Evolutionary conservation across 1,284 basidiomycete species (phyloP), one percentile per base, ranked within the genome.

Genomic region (Moesziomyces globuligerus): DNA sequence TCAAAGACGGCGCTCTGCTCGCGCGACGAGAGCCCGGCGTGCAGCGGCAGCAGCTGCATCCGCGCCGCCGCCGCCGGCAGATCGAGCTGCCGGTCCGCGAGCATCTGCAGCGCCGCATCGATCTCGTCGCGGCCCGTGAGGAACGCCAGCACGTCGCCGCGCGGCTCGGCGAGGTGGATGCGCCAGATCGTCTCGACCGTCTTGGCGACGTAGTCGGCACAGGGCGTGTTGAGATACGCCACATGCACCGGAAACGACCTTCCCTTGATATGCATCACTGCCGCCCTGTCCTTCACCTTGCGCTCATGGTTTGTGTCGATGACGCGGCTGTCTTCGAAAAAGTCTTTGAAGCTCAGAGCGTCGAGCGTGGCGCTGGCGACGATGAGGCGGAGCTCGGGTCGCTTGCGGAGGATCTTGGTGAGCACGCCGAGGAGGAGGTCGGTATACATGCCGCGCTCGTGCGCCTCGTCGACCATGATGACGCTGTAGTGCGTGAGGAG

Each of bases 291-390:
- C 7, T 54, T 34, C 37, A 23, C 47, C 10, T 54, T n/a, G n/a
- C n/a, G 50, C 20, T 50, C 43, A 13, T 58, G 2, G 3, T 15
- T 36, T 29, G 3, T 34, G 18, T 28, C 40, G 23, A 41, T 47
- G 11, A 49, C 17, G 26, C 45, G 42, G n/a, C n/a, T 25, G 7
- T 83, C 83, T 42, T 84, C 83, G 50, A 98, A 98, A 83, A 94
- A 98, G 50, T 95, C 89, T 37, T 90, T 84, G 74, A 98, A 93
- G 11, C 89, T 88, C 43, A 89, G 87, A 34, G 93, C 95, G 81
- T 98, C 94, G 20, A 98, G 88, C 1, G 95, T 98, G 1, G 96
- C 96, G 5, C 94, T 96, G 3, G 94, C 94, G 29, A 98, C 89
- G 40, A 98, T 90, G 23, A 98, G 85, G 21, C 96, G 87, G 41